A percentile compares a stretch with the other conserved stretches of the same genome.
Conservation (phyloP, 257 asterid species). For the Paulownia fortunei region DNA sequence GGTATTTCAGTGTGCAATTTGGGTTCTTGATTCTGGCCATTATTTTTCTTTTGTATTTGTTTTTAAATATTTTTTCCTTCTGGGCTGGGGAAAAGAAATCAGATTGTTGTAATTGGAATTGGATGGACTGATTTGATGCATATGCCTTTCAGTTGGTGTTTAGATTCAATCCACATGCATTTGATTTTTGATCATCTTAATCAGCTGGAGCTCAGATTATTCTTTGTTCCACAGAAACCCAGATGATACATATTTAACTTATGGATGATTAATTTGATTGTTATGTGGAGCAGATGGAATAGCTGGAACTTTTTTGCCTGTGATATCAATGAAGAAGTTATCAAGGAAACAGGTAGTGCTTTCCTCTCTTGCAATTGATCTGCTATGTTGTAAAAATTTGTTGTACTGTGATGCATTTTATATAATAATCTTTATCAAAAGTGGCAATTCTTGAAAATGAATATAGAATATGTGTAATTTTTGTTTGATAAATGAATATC, state of each 20-base stretch:
- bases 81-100: conserved; percentile 9
- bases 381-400: conserved; percentile 10
- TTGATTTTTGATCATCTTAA: neutral
- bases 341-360: conserved; percentile 86
- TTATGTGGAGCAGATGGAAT: conserved; percentile 69
- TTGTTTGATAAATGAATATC: conserved; percentile 23
- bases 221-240: neutral
- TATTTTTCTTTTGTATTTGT: neutral
- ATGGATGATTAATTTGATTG: conserved; percentile 20
- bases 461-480: neutral
- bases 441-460: neutral
- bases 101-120: neutral
- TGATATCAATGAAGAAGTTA: conserved; percentile 77
- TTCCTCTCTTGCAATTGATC: conserved; percentile 12
- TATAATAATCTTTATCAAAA: conserved; percentile 4
- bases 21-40: neutral
- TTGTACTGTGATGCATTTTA: conserved; percentile 3
- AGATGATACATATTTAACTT: neutral
- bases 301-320: conserved; percentile 97
- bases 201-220: conserved; percentile 7
- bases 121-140: neutral
- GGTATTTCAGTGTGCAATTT: neutral
- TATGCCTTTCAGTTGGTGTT: neutral
- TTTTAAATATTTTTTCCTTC: neutral
- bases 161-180: neutral